Conservation (phyloP, 306 rosid species). For the Citrullus colocynthis region DNA sequence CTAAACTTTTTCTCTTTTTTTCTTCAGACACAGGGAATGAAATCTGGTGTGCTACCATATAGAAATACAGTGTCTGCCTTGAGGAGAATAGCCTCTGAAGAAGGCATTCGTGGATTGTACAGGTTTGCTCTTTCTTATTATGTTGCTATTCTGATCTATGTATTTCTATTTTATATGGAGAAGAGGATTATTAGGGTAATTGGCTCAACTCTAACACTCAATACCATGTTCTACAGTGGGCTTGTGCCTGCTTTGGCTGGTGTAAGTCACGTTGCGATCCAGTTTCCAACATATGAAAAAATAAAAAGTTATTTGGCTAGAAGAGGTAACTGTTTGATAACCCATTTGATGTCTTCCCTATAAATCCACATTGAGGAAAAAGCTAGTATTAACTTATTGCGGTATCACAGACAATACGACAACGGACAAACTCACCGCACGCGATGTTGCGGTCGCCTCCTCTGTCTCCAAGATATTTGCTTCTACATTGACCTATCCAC, state of each 20-base stretch:
- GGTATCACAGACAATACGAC: constrained; percentile 39
- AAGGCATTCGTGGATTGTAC: constrained; percentile 83
- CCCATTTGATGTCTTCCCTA: background rate
- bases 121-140: constrained; percentile 35
- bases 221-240: constrained; percentile 39
- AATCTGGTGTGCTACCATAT: constrained; percentile 61
- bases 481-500: constrained; percentile 81
- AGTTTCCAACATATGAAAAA: constrained; percentile 69
- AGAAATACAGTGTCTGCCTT: constrained; percentile 61
- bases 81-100: constrained; percentile 81
- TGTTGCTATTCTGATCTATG: background rate
- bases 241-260: constrained; percentile 90
- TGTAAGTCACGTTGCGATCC: constrained; percentile 83
- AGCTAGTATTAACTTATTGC: background rate
- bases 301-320: constrained; percentile 57
- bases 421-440: constrained; percentile 54
- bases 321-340: constrained; percentile 35
- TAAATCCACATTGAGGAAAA: background rate
- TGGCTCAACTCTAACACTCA: constrained; percentile 2
- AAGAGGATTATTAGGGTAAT: background rate
- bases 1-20: constrained; percentile 11
- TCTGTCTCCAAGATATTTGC: constrained; percentile 84
- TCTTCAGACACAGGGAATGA: constrained; percentile 73
- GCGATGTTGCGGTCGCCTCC: constrained; percentile 79
- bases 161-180: background rate